Evolutionary conservation across 371 early-diverging fungal genomes (phyloP).

Genomic region (Syncephalastrum monosporum): DNA sequence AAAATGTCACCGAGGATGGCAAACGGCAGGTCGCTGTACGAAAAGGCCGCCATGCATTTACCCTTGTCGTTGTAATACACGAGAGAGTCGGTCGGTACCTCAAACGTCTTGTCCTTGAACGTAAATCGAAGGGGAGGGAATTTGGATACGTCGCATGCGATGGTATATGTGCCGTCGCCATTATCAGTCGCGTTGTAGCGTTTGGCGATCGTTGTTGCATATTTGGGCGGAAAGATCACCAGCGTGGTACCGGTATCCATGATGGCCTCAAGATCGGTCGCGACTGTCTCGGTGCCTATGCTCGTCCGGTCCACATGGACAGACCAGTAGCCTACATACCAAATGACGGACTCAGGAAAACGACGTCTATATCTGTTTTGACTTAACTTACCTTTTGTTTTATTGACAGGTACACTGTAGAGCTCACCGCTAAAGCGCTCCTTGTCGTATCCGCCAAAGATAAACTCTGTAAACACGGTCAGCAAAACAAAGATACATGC

Average conservation of each 20-base stretch:
- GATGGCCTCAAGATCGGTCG: conserved; percentile 29
- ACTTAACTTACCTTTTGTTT: conserved; percentile 12
- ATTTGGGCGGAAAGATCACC: conserved; percentile 14
- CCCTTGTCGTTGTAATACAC: conserved; percentile 14
- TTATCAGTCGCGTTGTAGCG: conserved; percentile 21
- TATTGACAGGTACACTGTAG: conserved; percentile 23
- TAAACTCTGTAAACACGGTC: conserved; percentile 17
- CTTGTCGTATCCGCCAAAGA: conserved; percentile 32
- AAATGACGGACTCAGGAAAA: neutral
- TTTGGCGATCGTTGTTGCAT: conserved; percentile 23
- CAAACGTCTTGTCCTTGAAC: conserved; percentile 17
- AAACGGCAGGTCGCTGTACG: conserved; percentile 22
- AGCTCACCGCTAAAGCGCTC: conserved; percentile 20
- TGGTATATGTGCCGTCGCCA: conserved; percentile 26
- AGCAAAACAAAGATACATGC: neutral
- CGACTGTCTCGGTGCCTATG: neutral
- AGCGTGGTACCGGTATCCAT: conserved; percentile 58
- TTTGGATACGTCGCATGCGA: conserved; percentile 19
- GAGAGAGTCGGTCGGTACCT: conserved; percentile 23
- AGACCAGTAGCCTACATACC: conserved; percentile 1
- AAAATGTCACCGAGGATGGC: conserved; percentile 50
- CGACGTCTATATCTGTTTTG: too few relatives aligned
- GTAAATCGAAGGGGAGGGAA: conserved; percentile 15
- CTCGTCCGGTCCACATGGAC: conserved; percentile 9
- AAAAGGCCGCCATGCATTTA: conserved; percentile 27